A percentile compares a stretch with the other conserved stretches of the same genome.
Evolutionary conservation across 2,329 filamentous ascomycete species (phyloP).

Genomic region (Chaetothyriales sp.): DNA sequence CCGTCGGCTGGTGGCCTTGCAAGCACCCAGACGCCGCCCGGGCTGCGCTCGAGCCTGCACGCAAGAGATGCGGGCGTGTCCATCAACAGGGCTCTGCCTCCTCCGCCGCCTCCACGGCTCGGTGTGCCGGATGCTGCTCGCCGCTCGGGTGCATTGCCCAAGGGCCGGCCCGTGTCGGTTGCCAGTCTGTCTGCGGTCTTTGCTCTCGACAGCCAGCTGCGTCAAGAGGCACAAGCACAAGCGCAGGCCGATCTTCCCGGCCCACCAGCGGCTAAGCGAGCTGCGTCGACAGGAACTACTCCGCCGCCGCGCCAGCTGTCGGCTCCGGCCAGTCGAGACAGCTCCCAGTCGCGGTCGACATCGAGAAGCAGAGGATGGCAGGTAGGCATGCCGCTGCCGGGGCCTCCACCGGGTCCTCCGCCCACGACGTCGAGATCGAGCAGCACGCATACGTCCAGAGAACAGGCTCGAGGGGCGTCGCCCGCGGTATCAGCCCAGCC

Average conservation of each 20-base stretch:
- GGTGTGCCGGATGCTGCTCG: not conserved
- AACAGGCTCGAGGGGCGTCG: conserved; percentile 21
- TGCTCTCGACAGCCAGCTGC: conserved; percentile 25
- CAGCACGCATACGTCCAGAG: conserved; percentile 25
- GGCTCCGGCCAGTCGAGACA: conserved; percentile 22
- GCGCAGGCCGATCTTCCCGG: conserved; percentile 14
- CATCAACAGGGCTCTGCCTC: conserved; percentile 3
- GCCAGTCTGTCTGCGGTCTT: not conserved
- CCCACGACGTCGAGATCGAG: conserved; percentile 26
- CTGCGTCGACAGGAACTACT: conserved; percentile 28
- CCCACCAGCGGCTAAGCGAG: conserved; percentile 30
- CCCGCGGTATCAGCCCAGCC: conserved; percentile 18
- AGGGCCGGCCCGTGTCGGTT: not conserved
- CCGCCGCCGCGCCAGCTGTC: conserved; percentile 21
- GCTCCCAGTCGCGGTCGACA: conserved; percentile 23
- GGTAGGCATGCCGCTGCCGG: conserved; percentile 34
- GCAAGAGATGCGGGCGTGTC: not conserved
- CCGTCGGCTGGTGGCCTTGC: too few species aligned
- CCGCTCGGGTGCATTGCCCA: not conserved
- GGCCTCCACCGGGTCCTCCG: conserved; percentile 34
- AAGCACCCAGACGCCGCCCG: not conserved
- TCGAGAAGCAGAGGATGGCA: conserved; percentile 26
- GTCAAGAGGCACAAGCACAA: conserved; percentile 33
- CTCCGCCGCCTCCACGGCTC: conserved; percentile 5
- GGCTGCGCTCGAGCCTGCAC: not conserved